phyloP scores from a whole-genome alignment of 1,139 yeast species.

The Pichia sp. region DNA sequence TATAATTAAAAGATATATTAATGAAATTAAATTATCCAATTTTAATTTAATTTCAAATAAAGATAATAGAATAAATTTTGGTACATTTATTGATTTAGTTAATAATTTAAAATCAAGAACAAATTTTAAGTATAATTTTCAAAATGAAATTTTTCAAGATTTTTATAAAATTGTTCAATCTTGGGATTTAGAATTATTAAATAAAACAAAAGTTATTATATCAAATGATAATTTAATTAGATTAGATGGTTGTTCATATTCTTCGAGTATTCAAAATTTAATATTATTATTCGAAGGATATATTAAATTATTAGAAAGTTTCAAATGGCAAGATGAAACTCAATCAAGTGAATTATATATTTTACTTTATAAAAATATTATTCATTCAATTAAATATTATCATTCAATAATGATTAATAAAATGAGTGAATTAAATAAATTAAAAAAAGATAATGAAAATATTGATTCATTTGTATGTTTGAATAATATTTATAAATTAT shows the following conservation, averaged over 20 bases:
- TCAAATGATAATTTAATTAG: conserved; percentile 18
- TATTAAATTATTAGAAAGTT: conserved; percentile 23
- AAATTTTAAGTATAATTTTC: conserved; percentile 22
- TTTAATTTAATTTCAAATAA: conserved; percentile 7
- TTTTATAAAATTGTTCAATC: conserved; percentile 19
- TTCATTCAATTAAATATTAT: conserved; percentile 19
- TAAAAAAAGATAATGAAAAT: conserved; percentile 16
- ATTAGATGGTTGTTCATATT: conserved; percentile 24
- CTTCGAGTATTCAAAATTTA: conserved; percentile 23
- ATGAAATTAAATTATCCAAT: conserved; percentile 6
- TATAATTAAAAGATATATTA: conserved; percentile 5
- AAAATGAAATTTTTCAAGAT: conserved; percentile 21
- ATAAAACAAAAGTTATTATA: conserved; percentile 20
- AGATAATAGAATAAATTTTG: conserved; percentile 16
- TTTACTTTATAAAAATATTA: conserved; percentile 21
- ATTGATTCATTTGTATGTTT: conserved; percentile 25
- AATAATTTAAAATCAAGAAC: conserved; percentile 19
- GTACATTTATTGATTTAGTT: conserved; percentile 20
- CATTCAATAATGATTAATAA: conserved; percentile 19
- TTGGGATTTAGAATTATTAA: conserved; percentile 23
- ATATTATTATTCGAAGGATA: conserved; percentile 26
- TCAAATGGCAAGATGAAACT: conserved; percentile 23
- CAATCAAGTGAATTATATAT: conserved; percentile 23
- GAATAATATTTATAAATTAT: conserved; percentile 24
- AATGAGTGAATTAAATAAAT: conserved; percentile 10